Conservation (phyloP, 768 basidiomycete genomes). For the Lactarius deliciosus region DNA sequence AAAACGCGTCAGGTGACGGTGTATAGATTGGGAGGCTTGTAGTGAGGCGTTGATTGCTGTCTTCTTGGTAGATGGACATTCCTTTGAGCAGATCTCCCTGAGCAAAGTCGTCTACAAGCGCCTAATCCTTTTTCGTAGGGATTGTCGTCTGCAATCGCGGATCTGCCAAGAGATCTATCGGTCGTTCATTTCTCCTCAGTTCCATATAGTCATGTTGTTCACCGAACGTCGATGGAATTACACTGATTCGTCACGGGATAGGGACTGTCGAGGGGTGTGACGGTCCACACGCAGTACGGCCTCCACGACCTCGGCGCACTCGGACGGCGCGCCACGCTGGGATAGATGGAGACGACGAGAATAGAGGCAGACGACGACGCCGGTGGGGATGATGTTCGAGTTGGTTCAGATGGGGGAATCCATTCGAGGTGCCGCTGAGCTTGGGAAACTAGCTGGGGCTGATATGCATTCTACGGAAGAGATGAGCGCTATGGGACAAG, state of each 20-base stretch:
- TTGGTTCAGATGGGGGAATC: slow-evolving; percentile 27
- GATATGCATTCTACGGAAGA: slow-evolving; percentile 60
- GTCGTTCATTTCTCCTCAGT: slow-evolving; percentile 31
- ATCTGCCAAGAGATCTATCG: slow-evolving; percentile 40
- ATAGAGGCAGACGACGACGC: slow-evolving; percentile 33
- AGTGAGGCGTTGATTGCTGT: slow-evolving; percentile 24
- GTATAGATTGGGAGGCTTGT: slow-evolving; percentile 28
- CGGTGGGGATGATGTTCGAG: slow-evolving; percentile 35
- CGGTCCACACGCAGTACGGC: slow-evolving; percentile 79
- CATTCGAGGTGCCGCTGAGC: slow-evolving; percentile 47
- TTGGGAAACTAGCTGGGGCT: slow-evolving; percentile 53
- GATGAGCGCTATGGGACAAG: not conserved
- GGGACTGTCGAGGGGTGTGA: slow-evolving; percentile 37
- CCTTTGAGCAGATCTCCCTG: slow-evolving; percentile 47
- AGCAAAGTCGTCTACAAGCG: slow-evolving; percentile 53
- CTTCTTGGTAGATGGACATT: slow-evolving; percentile 28
- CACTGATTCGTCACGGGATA: slow-evolving; percentile 20
- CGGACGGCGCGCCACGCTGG: slow-evolving; percentile 55
- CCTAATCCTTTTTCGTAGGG: slow-evolving; percentile 63
- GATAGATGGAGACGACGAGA: slow-evolving; percentile 34
- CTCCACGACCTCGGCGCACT: slow-evolving; percentile 72
- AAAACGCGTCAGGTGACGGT: slow-evolving; percentile 16
- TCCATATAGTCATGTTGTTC: slow-evolving; percentile 30
- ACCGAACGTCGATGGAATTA: slow-evolving; percentile 14
- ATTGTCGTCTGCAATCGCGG: slow-evolving; percentile 56